These are phyloP conservation scores for Tephrocybe sp. DNA, from an alignment of 768 basidiomycete species.

Conservation along the genomic window DNA sequence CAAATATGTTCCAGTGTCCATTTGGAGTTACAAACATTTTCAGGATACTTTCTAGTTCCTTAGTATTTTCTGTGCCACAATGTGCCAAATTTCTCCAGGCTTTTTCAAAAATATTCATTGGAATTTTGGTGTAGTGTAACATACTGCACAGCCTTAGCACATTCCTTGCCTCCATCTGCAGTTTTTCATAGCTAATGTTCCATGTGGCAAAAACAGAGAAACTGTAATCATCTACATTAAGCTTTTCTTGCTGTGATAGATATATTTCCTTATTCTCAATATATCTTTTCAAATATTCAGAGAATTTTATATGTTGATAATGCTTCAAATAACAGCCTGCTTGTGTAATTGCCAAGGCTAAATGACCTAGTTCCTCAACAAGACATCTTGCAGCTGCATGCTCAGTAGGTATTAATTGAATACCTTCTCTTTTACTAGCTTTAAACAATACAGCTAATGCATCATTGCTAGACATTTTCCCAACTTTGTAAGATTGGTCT, in stretches of 20 bases:
- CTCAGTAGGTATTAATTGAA: too few species aligned
- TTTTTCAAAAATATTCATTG: neutral
- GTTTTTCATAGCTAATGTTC: neutral
- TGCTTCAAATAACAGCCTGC: neutral
- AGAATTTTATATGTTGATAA: neutral
- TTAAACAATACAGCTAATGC: too few species aligned
- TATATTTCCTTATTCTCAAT: neutral
- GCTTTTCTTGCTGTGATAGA: neutral
- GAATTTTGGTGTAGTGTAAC: neutral
- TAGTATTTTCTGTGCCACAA: neutral
- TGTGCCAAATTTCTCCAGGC: neutral
- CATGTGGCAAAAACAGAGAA: neutral
- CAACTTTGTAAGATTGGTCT: too few species aligned
- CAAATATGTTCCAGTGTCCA: neutral
- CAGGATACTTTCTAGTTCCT: neutral
- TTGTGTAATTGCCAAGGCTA: neutral
- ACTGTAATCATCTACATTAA: neutral
- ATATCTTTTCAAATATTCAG: neutral
- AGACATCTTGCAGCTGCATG: too few species aligned
- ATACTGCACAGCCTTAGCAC: neutral
- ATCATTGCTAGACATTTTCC: too few species aligned
- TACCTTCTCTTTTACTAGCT: too few species aligned
- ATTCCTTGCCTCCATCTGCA: neutral
- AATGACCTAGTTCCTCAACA: neutral
- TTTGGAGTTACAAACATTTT: neutral